These are phyloP conservation scores for Candida germanica DNA, from an alignment of 805 yeast genomes.

Conservation along the genomic window DNA sequence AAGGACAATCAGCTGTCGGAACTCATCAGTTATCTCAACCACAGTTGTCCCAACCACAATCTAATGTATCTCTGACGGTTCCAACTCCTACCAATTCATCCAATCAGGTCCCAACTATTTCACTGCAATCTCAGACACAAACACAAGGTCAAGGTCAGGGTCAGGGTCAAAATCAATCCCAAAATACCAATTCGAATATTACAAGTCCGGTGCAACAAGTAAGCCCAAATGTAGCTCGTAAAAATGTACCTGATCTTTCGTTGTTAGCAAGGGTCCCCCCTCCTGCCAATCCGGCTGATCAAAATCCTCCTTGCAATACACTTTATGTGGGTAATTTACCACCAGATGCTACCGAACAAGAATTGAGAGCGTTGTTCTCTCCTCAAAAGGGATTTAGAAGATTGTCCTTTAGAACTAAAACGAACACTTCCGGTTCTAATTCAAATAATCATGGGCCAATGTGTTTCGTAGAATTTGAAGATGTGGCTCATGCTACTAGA, in stretches of 20 bases:
- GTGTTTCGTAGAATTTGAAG: constrained; percentile 99
- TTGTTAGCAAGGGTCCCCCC: constrained; percentile 79
- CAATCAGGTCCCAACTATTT: neutral
- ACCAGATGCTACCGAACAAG: constrained; percentile 94
- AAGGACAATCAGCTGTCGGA: neutral
- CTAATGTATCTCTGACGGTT: neutral
- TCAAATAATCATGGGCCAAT: constrained; percentile 82
- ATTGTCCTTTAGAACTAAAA: constrained; percentile 76
- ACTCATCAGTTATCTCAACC: neutral
- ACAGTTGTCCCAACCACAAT: constrained; percentile 1
- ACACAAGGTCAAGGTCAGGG: constrained; percentile 5
- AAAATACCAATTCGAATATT: constrained; percentile 1
- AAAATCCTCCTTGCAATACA: constrained; percentile 98
- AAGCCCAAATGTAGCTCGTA: constrained; percentile 14
- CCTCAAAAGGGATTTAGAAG: constrained; percentile 92
- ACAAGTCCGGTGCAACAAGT: constrained; percentile 15
- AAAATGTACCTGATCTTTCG: constrained; percentile 61
- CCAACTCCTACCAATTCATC: neutral
- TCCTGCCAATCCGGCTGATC: constrained; percentile 98
- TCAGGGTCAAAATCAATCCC: constrained; percentile 3
- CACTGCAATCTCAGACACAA: neutral
- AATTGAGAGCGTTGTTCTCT: constrained; percentile 79
- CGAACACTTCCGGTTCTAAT: constrained; percentile 28
- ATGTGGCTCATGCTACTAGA: constrained; percentile 87
- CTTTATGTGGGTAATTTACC: constrained; percentile 96